phyloP scores from a whole-genome alignment of 1,284 basidiomycete genomes.

The Calocybe gambosa region DNA sequence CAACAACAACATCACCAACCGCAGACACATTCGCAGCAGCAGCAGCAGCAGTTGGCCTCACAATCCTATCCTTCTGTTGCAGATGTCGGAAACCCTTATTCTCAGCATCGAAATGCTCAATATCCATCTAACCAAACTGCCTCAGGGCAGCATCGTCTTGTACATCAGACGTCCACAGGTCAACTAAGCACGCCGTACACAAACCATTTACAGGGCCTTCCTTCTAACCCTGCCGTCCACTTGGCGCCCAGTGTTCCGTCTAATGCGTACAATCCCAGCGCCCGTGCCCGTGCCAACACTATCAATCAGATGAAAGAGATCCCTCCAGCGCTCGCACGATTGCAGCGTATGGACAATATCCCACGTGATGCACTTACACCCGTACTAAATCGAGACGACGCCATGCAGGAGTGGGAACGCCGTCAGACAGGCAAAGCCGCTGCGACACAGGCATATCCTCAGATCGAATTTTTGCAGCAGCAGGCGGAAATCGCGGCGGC shows the following conservation, averaged over 20 bases:
- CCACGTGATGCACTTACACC: conserved; percentile 79
- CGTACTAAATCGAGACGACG: conserved; percentile 85
- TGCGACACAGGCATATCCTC: conserved; percentile 72
- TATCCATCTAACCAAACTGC: conserved; percentile 30
- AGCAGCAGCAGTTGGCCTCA: conserved; percentile 33
- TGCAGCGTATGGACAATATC: conserved; percentile 89
- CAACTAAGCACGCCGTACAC: conserved; percentile 43
- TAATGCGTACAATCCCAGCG: conserved; percentile 64
- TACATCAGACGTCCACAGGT: conserved; percentile 46
- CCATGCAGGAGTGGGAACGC: conserved; percentile 86
- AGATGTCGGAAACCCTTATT: conserved; percentile 22
- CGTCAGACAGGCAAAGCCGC: conserved; percentile 61
- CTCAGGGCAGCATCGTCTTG: conserved; percentile 30
- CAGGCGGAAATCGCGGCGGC: conserved; percentile 80
- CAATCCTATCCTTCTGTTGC: conserved; percentile 22
- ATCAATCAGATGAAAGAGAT: conserved; percentile 87
- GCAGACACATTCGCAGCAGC: conserved; percentile 33
- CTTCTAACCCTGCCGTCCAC: conserved; percentile 26
- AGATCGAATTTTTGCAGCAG: conserved; percentile 85
- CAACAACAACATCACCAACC: conserved; percentile 26
- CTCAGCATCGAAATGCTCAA: conserved; percentile 29
- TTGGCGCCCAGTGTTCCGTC: conserved; percentile 51
- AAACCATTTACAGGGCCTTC: conserved; percentile 25
- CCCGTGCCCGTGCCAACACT: conserved; percentile 79
- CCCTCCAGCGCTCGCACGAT: conserved; percentile 83